Percentiles rank a stretch among this genome's conserved stretches.
phyloP scores from a whole-genome alignment of 192 early-diverging fungal species.

The Entophlyctis luteolus region DNA sequence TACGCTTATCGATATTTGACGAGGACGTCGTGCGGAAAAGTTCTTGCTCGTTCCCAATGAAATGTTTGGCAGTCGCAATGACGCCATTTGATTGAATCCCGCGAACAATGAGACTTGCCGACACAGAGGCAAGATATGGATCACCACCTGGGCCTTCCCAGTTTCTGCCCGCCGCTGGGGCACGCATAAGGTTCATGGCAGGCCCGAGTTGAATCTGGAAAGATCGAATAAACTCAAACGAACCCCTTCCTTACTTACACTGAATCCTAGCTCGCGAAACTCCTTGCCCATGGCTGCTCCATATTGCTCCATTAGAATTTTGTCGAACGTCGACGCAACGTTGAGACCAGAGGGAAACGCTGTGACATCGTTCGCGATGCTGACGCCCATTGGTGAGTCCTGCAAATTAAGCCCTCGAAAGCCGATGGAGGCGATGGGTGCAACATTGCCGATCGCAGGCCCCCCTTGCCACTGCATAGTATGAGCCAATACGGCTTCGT shows the following conservation, averaged over 20 bases:
- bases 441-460: slow-evolving; percentile 52
- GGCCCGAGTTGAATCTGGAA: slow-evolving; percentile 14
- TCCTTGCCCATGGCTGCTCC: slow-evolving; percentile 53
- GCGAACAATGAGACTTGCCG: slow-evolving; percentile 28
- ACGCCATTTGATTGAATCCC: slow-evolving; percentile 51
- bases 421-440: slow-evolving; percentile 13
- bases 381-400: slow-evolving; percentile 50
- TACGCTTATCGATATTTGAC: slow-evolving; percentile 47
- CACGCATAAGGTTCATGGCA: slow-evolving; percentile 30
- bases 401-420: slow-evolving; percentile 55
- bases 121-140: slow-evolving; percentile 40
- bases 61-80: slow-evolving; percentile 57
- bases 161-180: slow-evolving; percentile 35
- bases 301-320: slow-evolving; percentile 39
- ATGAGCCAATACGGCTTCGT: no score
- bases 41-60: slow-evolving; percentile 54
- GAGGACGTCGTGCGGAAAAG: slow-evolving; percentile 11
- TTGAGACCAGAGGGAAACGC: slow-evolving; percentile 47
- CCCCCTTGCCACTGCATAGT: no score
- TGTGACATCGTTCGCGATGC: slow-evolving; percentile 42
- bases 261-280: slow-evolving; percentile 51
- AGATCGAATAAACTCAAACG: not conserved
- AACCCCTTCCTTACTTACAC: slow-evolving; percentile 20
- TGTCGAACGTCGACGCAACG: slow-evolving; percentile 61
- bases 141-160: slow-evolving; percentile 52